Evolutionary conservation across 2,329 filamentous ascomycete genomes (phyloP), one percentile per base, ranked within the genome.

Genomic region (Huntiella savannae): DNA sequence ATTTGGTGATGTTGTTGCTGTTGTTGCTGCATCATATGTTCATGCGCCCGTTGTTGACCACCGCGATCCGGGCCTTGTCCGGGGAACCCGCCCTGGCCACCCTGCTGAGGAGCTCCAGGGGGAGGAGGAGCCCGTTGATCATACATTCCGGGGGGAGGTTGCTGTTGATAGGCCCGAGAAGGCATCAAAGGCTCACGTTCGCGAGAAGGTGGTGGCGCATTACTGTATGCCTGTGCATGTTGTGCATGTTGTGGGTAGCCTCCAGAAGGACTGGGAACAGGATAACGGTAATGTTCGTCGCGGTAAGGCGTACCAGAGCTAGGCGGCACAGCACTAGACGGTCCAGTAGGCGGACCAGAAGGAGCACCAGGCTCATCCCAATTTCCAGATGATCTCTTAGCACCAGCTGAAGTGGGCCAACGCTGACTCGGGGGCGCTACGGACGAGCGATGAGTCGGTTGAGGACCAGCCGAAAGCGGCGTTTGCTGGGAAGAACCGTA

Each of bases 181-280:
- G 50, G 52, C n/a, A 51, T 49, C 5, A 50, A 43, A 1, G 50
- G 46, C 10, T 53, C 17, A 19, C 17, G 17, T 19, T 19, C 17
- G 4, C 17, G 17, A 19, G 17, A 19, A 19, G 17, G 17, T 5
- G 17, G 17, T 19, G 17, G 17, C 1, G 17, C 17, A 19, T 19
- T 19, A 19, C 17, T 19, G 17, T 19, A 19, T 19, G 17, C 17
- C 17, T 19, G 17, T 19, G 17, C 17, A 5, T 19, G 17, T 19
- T 19, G 17, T 19, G 17, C 17, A 19, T 19, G 17, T 19, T 19
- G 17, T 19, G 17, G 17, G 4, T 19, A 19, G 17, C 17, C 4
- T 19, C 17, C 17, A 19, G 17, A 19, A 19, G 17, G 17, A 19
- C 17, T 19, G 10, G 47, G 37, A 4, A 38, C 15, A 13, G 47